These are phyloP conservation scores for Suillus tomentosus DNA, from an alignment of 768 basidiomycete species.

Conservation along the genomic window DNA sequence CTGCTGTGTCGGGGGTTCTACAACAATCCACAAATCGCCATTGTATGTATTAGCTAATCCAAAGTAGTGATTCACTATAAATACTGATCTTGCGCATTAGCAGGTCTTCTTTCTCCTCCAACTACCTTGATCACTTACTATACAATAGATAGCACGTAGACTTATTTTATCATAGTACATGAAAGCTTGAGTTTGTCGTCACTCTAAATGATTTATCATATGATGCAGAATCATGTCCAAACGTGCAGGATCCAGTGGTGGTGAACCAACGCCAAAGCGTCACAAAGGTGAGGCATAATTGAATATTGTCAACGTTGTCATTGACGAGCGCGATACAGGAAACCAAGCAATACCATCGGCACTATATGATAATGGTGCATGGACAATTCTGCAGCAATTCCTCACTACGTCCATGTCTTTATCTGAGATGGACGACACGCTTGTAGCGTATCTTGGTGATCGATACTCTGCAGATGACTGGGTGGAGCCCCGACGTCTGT, in stretches of 20 bases:
- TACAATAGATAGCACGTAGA: too few relatives aligned
- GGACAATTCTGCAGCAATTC: neutral
- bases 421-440: neutral
- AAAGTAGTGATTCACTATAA: neutral
- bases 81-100: neutral
- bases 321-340: neutral
- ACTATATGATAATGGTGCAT: neutral
- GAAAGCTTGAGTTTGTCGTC: too few relatives aligned
- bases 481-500: neutral
- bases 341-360: neutral
- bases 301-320: neutral
- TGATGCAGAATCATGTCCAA: neutral
- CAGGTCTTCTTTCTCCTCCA: neutral
- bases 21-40: neutral
- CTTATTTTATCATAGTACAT: too few relatives aligned
- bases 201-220: too few relatives aligned
- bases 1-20: neutral
- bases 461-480: slow-evolving; percentile 1
- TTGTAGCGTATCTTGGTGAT: neutral
- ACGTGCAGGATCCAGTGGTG: neutral
- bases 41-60: neutral
- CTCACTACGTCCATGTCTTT: neutral
- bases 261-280: neutral
- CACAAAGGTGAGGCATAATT: neutral
- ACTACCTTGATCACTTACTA: too few relatives aligned